These are phyloP conservation scores for Dendryphion nanum DNA, from an alignment of 2,329 filamentous ascomycete genomes.

Conservation along the genomic window DNA sequence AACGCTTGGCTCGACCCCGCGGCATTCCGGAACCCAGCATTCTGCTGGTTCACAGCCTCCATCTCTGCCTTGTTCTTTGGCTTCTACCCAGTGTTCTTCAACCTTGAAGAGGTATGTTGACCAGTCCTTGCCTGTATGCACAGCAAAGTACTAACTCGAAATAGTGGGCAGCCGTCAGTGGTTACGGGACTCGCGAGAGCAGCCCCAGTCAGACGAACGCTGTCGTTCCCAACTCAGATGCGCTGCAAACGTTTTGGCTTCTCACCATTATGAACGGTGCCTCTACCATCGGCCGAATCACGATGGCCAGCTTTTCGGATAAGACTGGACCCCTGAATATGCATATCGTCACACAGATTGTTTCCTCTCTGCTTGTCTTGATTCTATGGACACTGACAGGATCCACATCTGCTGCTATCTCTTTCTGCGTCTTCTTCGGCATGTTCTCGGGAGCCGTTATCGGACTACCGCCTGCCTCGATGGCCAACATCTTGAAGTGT, in stretches of 20 bases:
- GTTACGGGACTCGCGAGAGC: conserved; percentile 41
- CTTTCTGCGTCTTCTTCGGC: conserved; percentile 51
- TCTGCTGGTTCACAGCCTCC: conserved; percentile 44
- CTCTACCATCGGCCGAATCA: conserved; percentile 48
- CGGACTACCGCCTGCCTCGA: conserved; percentile 50
- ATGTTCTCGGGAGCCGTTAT: conserved; percentile 51
- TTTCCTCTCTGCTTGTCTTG: conserved; percentile 44
- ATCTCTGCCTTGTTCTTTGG: conserved; percentile 52
- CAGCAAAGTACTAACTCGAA: conserved; percentile 12
- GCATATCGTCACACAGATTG: conserved; percentile 43
- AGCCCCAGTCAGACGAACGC: conserved; percentile 7
- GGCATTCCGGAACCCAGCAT: conserved; percentile 45
- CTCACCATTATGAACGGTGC: conserved; percentile 51
- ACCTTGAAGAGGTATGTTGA: conserved; percentile 47
- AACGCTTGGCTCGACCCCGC: conserved; percentile 45
- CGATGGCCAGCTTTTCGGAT: conserved; percentile 47
- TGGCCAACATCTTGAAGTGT: conserved; percentile 46
- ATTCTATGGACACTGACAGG: conserved; percentile 44
- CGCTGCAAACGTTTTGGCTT: conserved; percentile 49
- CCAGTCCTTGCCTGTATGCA: background rate
- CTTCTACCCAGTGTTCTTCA: conserved; percentile 55
- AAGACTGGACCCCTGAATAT: conserved; percentile 46
- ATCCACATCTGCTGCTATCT: conserved; percentile 41
- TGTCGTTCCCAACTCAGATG: conserved; percentile 19
- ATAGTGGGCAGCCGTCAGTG: conserved; percentile 46